Conservation (phyloP, 2,329 filamentous ascomycete species). For the Aspergillus alliaceus region DNA sequence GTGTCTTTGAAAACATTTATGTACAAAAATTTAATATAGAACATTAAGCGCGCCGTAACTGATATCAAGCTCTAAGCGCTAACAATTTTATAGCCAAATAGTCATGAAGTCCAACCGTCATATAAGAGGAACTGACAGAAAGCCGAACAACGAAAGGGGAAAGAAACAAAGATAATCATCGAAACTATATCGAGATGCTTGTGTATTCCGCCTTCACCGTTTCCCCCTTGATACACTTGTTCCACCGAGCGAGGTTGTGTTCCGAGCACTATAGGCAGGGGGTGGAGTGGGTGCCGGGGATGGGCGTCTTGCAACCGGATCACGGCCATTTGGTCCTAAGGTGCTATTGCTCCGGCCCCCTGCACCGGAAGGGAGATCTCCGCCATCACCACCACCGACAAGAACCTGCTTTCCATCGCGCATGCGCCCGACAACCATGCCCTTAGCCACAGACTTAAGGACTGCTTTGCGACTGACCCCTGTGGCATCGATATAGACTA, state of each 20-base stretch:
- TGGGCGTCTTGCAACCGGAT: slow-evolving; percentile 27
- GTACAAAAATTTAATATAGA: not conserved
- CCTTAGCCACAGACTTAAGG: slow-evolving; percentile 92
- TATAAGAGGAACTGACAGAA: no score
- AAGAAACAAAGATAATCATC: not conserved
- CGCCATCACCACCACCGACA: slow-evolving; percentile 49
- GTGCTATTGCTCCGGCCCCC: not conserved
- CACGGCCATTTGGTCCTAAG: slow-evolving; percentile 11
- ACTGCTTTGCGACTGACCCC: slow-evolving; percentile 87
- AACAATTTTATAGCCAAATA: not conserved
- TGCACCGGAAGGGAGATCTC: slow-evolving; percentile 28
- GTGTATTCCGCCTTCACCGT: slow-evolving; percentile 12
- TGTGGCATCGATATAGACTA: slow-evolving; percentile 95
- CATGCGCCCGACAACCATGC: slow-evolving; percentile 67
- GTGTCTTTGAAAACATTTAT: no score
- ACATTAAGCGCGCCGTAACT: not conserved
- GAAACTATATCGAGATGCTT: not conserved
- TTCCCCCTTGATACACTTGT: slow-evolving; percentile 34
- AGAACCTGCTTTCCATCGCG: slow-evolving; percentile 50
- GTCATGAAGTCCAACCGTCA: not conserved
- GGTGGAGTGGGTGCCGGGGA: slow-evolving; percentile 40
- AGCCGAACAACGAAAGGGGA: no score
- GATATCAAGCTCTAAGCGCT: not conserved
- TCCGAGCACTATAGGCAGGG: slow-evolving; percentile 40
- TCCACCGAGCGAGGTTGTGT: slow-evolving; percentile 35